Conservation (phyloP, 2,329 filamentous ascomycete species). For the Ilyonectria sp. region DNA sequence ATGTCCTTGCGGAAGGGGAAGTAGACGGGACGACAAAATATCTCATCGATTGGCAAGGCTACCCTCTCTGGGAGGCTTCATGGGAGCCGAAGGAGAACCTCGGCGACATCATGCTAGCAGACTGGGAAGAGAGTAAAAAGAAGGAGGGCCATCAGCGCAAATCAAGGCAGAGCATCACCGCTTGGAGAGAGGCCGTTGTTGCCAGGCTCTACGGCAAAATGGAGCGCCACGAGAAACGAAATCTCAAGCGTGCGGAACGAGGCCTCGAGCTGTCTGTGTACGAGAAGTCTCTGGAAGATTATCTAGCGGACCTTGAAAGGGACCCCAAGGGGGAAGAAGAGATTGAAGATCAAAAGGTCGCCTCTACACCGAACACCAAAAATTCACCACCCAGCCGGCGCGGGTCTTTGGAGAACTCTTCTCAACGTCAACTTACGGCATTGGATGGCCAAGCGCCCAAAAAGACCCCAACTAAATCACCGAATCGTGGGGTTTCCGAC, state of each 20-base stretch:
- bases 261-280: conserved; percentile 51
- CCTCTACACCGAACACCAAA: background rate
- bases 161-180: conserved; percentile 56
- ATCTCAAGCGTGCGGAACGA: conserved; percentile 58
- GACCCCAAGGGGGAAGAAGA: conserved; percentile 31
- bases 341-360: conserved; percentile 14
- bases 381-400: background rate
- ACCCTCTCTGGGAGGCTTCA: conserved; percentile 52
- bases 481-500: background rate
- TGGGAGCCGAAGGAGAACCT: conserved; percentile 69
- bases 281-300: conserved; percentile 41
- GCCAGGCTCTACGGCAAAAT: conserved; percentile 49
- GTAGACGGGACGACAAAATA: conserved; percentile 48
- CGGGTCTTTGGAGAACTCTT: background rate
- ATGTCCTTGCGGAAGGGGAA: conserved; percentile 64
- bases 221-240: conserved; percentile 60
- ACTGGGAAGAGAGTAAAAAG: conserved; percentile 62
- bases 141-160: conserved; percentile 51
- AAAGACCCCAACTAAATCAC: conserved; percentile 2
- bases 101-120: conserved; percentile 53
- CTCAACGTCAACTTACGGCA: background rate
- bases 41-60: conserved; percentile 58
- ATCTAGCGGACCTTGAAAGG: conserved; percentile 34
- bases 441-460: background rate
- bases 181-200: conserved; percentile 54